Percentiles rank a stretch among this genome's conserved stretches.
phyloP scores from a whole-genome alignment of 192 early-diverging fungal species.

The Tieghemiomyces parasiticus region DNA sequence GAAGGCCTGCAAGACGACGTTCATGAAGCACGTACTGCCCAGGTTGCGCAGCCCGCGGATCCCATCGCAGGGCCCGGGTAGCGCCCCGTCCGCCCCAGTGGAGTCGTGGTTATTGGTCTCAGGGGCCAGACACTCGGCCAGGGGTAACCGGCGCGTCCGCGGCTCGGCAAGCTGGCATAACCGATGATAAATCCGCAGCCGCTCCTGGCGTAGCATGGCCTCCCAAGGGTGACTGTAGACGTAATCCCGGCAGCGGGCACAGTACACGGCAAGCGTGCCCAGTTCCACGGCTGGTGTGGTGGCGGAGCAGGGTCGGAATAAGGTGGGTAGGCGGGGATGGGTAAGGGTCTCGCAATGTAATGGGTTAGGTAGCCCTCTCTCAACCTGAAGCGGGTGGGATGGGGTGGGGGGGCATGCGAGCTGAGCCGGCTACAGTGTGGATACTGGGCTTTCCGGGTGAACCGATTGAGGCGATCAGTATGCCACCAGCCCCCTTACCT shows the following conservation, averaged over 20 bases:
- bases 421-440: too few species aligned
- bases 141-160: not conserved
- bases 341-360: not conserved
- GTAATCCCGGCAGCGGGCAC: not conserved
- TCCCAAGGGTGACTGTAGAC: not conserved
- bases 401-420: too few species aligned
- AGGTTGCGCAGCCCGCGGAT: conserved; percentile 84
- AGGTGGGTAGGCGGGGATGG: not conserved
- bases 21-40: conserved; percentile 95
- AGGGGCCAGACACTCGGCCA: not conserved
- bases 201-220: not conserved
- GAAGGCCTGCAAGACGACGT: conserved; percentile 80
- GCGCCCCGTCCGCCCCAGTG: not conserved
- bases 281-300: not conserved
- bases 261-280: not conserved
- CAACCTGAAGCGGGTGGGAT: not conserved
- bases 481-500: not conserved
- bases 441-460: too few species aligned
- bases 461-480: not conserved
- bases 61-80: conserved; percentile 28
- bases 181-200: not conserved
- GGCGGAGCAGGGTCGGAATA: not conserved
- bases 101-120: not conserved
- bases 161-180: conserved; percentile 1
- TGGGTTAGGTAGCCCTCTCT: not conserved